Percentiles rank a stretch among this genome's conserved stretches.
These are phyloP conservation scores for Emericellopsis cladophorae DNA, from an alignment of 2,329 filamentous ascomycete species.

Conservation along the genomic window DNA sequence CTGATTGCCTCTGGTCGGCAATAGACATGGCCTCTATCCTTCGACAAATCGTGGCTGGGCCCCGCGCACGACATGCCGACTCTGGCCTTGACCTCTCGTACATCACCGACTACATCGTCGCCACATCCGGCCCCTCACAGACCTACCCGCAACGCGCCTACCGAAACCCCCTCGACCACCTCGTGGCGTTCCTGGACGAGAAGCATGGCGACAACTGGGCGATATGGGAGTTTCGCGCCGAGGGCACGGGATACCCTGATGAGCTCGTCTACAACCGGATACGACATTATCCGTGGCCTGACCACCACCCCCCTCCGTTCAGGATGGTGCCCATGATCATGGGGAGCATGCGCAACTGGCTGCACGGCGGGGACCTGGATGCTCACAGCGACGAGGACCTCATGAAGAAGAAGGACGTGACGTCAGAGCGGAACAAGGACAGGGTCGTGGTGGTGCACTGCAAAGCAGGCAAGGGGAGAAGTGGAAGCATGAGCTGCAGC, in stretches of 20 bases:
- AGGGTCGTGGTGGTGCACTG: constrained; percentile 88
- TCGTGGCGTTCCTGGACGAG: constrained; percentile 77
- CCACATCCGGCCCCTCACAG: constrained; percentile 72
- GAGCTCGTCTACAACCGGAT: constrained; percentile 75
- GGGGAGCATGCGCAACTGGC: constrained; percentile 86
- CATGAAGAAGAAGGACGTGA: background rate
- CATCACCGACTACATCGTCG: constrained; percentile 69
- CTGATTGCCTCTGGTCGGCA: background rate
- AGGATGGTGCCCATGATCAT: constrained; percentile 77
- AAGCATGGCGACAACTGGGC: constrained; percentile 79
- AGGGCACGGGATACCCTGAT: constrained; percentile 93
- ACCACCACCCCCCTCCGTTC: constrained; percentile 95
- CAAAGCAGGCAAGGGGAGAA: constrained; percentile 91
- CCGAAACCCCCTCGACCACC: constrained; percentile 78
- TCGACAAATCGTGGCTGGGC: constrained; percentile 83
- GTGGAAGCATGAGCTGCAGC: constrained; percentile 75
- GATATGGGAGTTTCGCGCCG: constrained; percentile 96
- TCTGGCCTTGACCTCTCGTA: constrained; percentile 91
- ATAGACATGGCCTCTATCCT: constrained; percentile 57
- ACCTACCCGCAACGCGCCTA: constrained; percentile 88
- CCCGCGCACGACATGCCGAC: constrained; percentile 72
- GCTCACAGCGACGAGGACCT: background rate
- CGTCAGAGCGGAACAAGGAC: constrained; percentile 7
- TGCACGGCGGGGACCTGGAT: constrained; percentile 37
- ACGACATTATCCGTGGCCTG: constrained; percentile 89